Evolutionary conservation across 768 basidiomycete species (phyloP), one percentile per base, ranked within the genome.

Genomic region (Lepiota venenata): DNA sequence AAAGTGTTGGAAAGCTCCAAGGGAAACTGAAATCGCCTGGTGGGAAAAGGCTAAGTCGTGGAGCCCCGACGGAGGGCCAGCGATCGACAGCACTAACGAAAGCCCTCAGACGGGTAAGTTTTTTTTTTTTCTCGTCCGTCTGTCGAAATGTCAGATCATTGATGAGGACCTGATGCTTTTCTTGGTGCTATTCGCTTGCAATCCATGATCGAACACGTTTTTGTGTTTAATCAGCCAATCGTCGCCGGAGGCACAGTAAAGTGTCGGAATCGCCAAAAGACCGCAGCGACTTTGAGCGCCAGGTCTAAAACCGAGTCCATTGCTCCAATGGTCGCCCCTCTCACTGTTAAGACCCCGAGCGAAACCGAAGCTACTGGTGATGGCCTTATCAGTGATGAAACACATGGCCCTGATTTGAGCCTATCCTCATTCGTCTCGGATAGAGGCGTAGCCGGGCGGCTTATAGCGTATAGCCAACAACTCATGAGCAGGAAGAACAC

Each of bases 381-480:
- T 16, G 18, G 45, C 39, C 61, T 61, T 11, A 32, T 48, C 9
- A 52, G 54, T 32, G 59, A 64, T 40, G 49, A 53, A 36, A 39
- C 32, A 9, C 43, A 39, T 15, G 63, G 52, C 42, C 42, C 63
- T 47, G 58, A 66, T 64, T 58, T 60, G 40, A 73, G 69, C 59
- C 61, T 63, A 50, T 68, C 60, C 56, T 61, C 62, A 39, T 58
- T 56, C 39, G 61, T 61, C 51, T 61, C 63, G 48, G 64, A 60
- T 50, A 67, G 65, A 36, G 74, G 74, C 42, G 69, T 78, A 58
- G 77, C 80, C 52, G 73, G 70, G 57, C 71, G 74, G 60, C 72
- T 83, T 58, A 65, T 84, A 61, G 72, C 72, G 57, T 80, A 78
- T 56, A 74, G 77, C 53, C 72, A 81, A 64, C 71, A 70, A 51